Base-by-base conservation (phyloP, 208 protist species). In the Acanthamoeba lenticulata region DNA sequence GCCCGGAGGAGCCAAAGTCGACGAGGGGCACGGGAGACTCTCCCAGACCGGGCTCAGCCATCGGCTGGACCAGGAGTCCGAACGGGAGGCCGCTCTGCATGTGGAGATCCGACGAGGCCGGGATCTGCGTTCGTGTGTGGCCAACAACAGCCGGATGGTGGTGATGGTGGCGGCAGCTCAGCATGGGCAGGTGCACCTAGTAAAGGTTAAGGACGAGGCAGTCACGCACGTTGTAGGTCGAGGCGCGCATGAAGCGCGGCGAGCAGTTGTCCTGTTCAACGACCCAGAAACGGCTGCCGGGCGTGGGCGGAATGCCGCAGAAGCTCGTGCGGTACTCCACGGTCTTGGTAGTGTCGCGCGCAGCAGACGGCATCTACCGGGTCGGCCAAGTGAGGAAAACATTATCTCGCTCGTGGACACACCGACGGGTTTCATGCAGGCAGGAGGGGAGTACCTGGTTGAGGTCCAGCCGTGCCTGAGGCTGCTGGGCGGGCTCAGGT, bases 201-300 rank as follows among this genome's bases (percentile, higher is more conserved):
- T 57, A 9, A 57, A 9, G 49, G 19, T 57, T 19, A 27, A 69
- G 60, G 15, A 42, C 29, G 4, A 34, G 24, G n/a, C n/a, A n/a
- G n/a, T n/a, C n/a, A n/a, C 72, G 42, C 32, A 83, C 81, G 32
- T 57, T 90, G 47, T 93, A 94, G 91, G 69, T 29, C 9, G 91
- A 83, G n/a, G 74, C 62, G n/a, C 91, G 65, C 36, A 94, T 94
- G 47, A 94, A 94, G 72, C 91, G 65, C n/a, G 91, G 91, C 4
- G 38, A 65, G 29, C 91, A 94, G 72, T 94, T 94, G 69, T 47
- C 44, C 29, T 94, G 72, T 29, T 94, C 91, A 1, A 94, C 24
- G 9, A 89, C 91, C 36, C 36, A 67, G 38, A 89, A 88, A 11
- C 77, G 9, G 77, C 49, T 77, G 42, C 42, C 57, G 19, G 91